Conservation (phyloP, 345 rosid genomes). For the Nasturtium officinale region DNA sequence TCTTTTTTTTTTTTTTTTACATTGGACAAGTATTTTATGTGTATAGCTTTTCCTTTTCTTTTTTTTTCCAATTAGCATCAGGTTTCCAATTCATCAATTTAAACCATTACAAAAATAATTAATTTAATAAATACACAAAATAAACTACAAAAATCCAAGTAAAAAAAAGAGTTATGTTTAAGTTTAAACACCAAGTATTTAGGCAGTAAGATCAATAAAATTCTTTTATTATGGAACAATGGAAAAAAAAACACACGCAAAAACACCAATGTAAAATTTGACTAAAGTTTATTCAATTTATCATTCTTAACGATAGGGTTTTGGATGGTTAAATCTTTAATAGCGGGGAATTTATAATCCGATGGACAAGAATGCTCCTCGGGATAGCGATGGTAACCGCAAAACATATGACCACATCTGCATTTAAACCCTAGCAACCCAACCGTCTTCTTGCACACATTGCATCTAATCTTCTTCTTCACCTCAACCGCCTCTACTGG, state of each 20-base stretch:
- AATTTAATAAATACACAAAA: too few species aligned
- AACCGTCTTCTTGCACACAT: constrained; percentile 47
- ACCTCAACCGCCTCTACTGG: not conserved
- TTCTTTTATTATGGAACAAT: too few species aligned
- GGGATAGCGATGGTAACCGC: constrained; percentile 44
- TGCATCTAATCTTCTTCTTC: constrained; percentile 32
- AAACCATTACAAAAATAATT: too few species aligned
- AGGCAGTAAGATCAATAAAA: too few species aligned
- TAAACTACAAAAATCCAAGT: too few species aligned
- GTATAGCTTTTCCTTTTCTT: too few species aligned
- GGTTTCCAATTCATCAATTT: too few species aligned
- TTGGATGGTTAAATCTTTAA: constrained; percentile 23
- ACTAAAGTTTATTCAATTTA: constrained; percentile 28
- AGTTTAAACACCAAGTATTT: too few species aligned
- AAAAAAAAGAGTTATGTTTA: too few species aligned
- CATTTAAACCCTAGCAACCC: constrained; percentile 50
- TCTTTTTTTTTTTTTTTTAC: constrained; percentile 63
- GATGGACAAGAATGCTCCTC: constrained; percentile 45
- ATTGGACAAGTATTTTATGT: constrained; percentile 71
- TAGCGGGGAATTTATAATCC: constrained; percentile 42
- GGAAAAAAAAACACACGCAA: not conserved
- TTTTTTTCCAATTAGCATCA: too few species aligned
- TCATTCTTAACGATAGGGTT: constrained; percentile 36
- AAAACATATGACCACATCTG: constrained; percentile 46
- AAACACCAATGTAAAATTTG: not conserved